Evolutionary conservation across 2,329 filamentous ascomycete genomes (phyloP).

Genomic region (Bipolaris victoriae): DNA sequence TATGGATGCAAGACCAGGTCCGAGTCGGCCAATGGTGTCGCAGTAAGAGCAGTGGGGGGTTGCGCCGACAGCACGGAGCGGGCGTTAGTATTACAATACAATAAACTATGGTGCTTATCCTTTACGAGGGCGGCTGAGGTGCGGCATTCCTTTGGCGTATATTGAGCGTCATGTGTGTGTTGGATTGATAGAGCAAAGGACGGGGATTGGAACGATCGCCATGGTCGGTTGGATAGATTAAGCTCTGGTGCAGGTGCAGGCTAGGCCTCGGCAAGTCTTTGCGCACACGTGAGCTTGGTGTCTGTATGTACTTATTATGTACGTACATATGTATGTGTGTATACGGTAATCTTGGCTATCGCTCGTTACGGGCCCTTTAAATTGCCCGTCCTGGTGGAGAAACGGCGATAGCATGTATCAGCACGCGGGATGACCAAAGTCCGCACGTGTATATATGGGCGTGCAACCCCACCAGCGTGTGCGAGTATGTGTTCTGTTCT

Average conservation of each 20-base stretch:
- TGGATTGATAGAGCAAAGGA: conserved; percentile 10
- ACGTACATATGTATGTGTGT: too few species aligned
- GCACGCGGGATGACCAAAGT: too few species aligned
- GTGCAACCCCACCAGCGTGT: too few species aligned
- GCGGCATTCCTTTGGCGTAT: not conserved
- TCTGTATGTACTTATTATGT: too few species aligned
- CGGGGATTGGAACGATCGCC: conserved; percentile 14
- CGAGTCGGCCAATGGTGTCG: not conserved
- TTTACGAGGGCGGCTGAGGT: not conserved
- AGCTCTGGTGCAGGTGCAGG: conserved; percentile 3
- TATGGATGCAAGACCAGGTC: not conserved
- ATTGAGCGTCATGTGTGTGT: conserved; percentile 1
- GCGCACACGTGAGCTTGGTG: not conserved
- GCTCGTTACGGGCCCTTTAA: not conserved
- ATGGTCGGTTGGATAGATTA: conserved; percentile 14
- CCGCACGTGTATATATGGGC: too few species aligned
- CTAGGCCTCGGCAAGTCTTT: not conserved
- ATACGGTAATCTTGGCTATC: not conserved
- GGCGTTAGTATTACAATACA: not conserved
- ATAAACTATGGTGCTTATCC: conserved; percentile 2
- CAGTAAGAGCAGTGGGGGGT: too few species aligned
- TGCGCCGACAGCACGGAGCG: too few species aligned
- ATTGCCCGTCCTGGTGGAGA: not conserved
- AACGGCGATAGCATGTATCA: not conserved
- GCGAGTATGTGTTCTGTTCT: too few species aligned